phyloP scores from a whole-genome alignment of 352 stramenopile species.

The Phytophthora pseudosyringae region DNA sequence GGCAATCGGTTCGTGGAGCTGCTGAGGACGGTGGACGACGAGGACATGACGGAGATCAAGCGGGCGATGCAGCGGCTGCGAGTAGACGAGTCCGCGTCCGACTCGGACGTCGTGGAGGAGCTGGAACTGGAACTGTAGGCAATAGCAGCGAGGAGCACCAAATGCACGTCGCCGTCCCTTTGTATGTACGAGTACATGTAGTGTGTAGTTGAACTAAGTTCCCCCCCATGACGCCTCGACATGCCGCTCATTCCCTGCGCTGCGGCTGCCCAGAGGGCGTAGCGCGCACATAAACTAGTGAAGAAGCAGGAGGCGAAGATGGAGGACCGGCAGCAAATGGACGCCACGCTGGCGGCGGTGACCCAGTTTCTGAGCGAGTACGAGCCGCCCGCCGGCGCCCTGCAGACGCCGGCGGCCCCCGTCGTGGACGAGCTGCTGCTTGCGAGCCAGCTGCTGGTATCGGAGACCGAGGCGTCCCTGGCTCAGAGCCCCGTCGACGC shows the following conservation, averaged over 20 bases:
- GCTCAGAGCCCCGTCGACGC: conserved; percentile 14
- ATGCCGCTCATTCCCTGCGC: background rate
- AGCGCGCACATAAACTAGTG: conserved; percentile 20
- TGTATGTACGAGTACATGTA: background rate
- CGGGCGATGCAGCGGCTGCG: background rate
- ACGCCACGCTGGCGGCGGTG: conserved; percentile 25
- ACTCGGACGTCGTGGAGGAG: background rate
- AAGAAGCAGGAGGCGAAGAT: conserved; percentile 15
- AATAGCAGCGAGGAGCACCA: background rate
- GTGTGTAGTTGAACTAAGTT: background rate
- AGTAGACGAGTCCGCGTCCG: background rate
- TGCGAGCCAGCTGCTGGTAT: conserved; percentile 22
- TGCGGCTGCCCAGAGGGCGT: background rate
- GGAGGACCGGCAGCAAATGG: conserved; percentile 32
- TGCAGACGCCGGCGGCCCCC: background rate
- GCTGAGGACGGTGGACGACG: conserved; percentile 2
- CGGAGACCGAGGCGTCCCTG: conserved; percentile 29
- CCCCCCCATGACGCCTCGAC: background rate
- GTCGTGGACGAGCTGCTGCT: conserved; percentile 21
- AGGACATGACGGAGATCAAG: conserved; percentile 5
- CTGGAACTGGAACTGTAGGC: conserved; percentile 14
- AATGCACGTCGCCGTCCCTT: conserved; percentile 1
- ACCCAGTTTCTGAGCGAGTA: conserved; percentile 33
- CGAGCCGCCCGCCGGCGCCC: conserved; percentile 5
- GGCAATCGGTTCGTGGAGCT: conserved; percentile 12